Evolutionary conservation across 495 filamentous ascomycete species (phyloP), one percentile per base, ranked within the genome.

Genomic region (Penicillium bialowiezense): DNA sequence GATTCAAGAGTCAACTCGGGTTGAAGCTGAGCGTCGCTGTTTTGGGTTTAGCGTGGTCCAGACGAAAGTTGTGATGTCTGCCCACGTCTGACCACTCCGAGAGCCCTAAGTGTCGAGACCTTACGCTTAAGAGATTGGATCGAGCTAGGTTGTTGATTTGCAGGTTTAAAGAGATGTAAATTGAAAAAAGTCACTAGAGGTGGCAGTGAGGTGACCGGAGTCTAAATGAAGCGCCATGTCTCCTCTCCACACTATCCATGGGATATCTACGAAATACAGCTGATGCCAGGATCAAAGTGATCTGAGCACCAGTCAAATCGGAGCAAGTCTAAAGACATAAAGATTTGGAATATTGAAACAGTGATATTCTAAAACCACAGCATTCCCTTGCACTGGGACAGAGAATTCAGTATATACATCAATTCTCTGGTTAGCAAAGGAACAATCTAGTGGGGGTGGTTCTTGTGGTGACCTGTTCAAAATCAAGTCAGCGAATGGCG

Each of bases 381-480:
- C 59, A 61, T 59, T 58, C 56, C 44, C 56, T 56, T 51, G 49
- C 55, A 58, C 50, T 57, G 56, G 62, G 56, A 44, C 28, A 52
- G 55, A 55, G 55, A 59, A 58, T 57, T 58, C 54, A 60, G 54
- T 71, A 71, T 72, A 62, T 71, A 74, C 69, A 72, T 65, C 62
- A 62, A 62, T 63, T 60, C 62, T 63, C 68, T 55, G 39, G 49
- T 57, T 43, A 36, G 17, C 42, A 46, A 58, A 40, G 34, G 36
- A 61, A 59, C 45, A 52, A 56, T 65, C 79, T 91, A 97, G 79
- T 97, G 92, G 58, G 90, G 87, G 69, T 97, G 90, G 85, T 97
- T 96, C 87, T 97, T 97, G 87, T 96, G 91, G 80, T 96, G 90
- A 55, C 92, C 92, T 97, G 58, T 32, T 23, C 5, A 15, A 14